Evolutionary conservation across 306 rosid genomes (phyloP).

Genomic region (Sicyos edulis): DNA sequence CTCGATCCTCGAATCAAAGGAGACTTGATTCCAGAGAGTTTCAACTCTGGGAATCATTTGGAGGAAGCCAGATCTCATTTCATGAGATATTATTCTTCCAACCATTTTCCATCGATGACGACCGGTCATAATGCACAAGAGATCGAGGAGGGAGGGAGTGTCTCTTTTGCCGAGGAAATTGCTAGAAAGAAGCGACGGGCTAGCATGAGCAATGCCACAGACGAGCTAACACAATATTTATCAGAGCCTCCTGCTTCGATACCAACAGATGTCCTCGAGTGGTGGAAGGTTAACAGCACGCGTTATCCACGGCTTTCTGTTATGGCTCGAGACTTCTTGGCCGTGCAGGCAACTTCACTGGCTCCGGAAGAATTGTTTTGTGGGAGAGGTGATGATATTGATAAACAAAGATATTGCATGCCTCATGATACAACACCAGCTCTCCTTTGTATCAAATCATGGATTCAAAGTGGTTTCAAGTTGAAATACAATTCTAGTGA

Average conservation of each 20-base stretch:
- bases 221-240: slow-evolving; percentile 88
- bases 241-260: slow-evolving; percentile 84
- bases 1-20: slow-evolving; percentile 93
- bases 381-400: slow-evolving; percentile 67
- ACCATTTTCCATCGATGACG: slow-evolving; percentile 58
- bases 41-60: slow-evolving; percentile 54
- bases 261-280: slow-evolving; percentile 81
- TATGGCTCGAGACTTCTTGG: slow-evolving; percentile 93
- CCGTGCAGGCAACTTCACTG: slow-evolving; percentile 79
- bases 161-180: slow-evolving; percentile 92
- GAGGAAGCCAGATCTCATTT: slow-evolving; percentile 87
- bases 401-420: slow-evolving; percentile 70
- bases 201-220: slow-evolving; percentile 62
- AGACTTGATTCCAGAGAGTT: slow-evolving; percentile 84
- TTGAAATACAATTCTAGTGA: slow-evolving; percentile 48
- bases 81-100: slow-evolving; percentile 59
- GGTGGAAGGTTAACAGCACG: slow-evolving; percentile 88
- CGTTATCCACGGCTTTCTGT: slow-evolving; percentile 84
- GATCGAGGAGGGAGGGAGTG: slow-evolving; percentile 65
- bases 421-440: slow-evolving; percentile 64
- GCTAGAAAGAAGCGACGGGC: slow-evolving; percentile 87
- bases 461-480: slow-evolving; percentile 78
- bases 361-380: slow-evolving; percentile 85
- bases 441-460: slow-evolving; percentile 74
- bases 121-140: slow-evolving; percentile 62